Evolutionary conservation across 352 stramenopile genomes (phyloP), one percentile per base, ranked within the genome.

Genomic region (Peronosclerospora sorghi): DNA sequence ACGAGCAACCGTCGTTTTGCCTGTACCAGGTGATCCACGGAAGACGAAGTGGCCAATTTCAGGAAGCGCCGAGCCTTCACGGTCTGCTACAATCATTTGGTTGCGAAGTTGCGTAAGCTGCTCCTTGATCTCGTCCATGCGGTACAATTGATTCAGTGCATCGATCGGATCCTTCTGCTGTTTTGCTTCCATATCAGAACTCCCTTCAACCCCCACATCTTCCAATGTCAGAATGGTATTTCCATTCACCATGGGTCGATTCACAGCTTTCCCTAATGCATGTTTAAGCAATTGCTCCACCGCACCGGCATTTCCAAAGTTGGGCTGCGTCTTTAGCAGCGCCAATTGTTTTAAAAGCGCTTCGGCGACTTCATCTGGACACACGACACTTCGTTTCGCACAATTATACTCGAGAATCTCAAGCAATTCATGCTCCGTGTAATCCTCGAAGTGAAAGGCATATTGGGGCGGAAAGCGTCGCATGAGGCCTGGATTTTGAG

Each of bases 371-470:
- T 79, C 63, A 3, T 68, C 49, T 12, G 75, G 52, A 35, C 66
- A 86, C 13, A 49, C 41, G 9, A 86, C 66, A 19, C 51, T 73
- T 35, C 74, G 66, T 18, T 63, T 71, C 2, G 55, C 47, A 28
- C 72, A 86, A 12, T 66, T 70, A 24, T 60, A 67, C 17, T 67
- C 45, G 15, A 89, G 60, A 42, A 89, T 86, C 19, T 83, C 68
- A n/a, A 80, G 51, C 3, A 97, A 59, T 51, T 95, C 73, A 10
- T 69, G 47, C 30, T 94, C 78, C 21, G 68, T 75, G 45, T 96
- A 97, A 56, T 97, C 87, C 19, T 96, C 87, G 51, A 96, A 97
- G 37, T 69, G 59, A 45, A 97, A 96, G 1, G 85, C 85, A 39
- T 94, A 77, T 42, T 96, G 67, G 9, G 77, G 53, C 9, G 77